Conservation (phyloP, 495 filamentous ascomycete genomes). For the Bombardia bombarda region DNA sequence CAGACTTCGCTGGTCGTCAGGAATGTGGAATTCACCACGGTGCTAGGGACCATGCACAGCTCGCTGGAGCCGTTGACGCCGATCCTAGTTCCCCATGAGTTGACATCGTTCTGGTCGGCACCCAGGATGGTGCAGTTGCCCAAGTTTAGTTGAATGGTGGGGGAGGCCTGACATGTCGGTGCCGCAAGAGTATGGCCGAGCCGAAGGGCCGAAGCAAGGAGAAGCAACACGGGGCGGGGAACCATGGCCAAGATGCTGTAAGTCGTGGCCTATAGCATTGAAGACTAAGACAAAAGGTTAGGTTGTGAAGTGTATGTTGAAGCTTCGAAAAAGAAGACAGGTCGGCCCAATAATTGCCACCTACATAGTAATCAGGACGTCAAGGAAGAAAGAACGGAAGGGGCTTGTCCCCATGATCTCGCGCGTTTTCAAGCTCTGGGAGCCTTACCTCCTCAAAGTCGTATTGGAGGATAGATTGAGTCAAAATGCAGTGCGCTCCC, state of each 20-base stretch:
- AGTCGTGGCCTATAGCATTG: not conserved
- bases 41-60: constrained; percentile 8
- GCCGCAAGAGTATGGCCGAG: not conserved
- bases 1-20: constrained; percentile 4
- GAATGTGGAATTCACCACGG: constrained; percentile 6
- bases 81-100: constrained; percentile 6
- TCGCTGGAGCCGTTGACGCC: not conserved
- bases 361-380: no score
- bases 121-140: constrained; percentile 5
- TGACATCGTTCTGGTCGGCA: constrained; percentile 3
- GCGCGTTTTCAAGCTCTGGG: no score
- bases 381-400: no score
- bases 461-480: no score
- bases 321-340: not conserved
- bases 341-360: not conserved
- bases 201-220: not conserved
- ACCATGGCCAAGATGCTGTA: not conserved
- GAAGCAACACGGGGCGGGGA: not conserved
- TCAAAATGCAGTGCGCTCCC: no score
- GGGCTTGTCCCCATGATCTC: no score
- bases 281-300: not conserved
- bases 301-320: not conserved
- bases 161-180: not conserved
- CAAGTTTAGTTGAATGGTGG: constrained; percentile 3
- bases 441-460: no score